Evolutionary conservation across 768 basidiomycete species (phyloP).

Genomic region (Amanita inopinata): DNA sequence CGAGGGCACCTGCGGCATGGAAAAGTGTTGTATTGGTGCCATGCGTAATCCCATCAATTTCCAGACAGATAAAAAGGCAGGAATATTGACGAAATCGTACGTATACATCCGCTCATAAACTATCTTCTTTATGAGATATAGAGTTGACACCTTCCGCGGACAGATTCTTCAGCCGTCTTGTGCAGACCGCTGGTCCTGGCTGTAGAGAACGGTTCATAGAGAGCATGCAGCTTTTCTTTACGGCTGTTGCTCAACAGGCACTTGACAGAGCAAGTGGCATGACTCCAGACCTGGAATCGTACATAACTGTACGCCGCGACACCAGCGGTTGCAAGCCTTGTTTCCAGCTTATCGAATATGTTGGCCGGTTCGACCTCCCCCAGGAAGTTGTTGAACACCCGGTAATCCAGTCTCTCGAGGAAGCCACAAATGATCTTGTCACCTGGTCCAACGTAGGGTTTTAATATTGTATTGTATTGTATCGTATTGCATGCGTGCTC

Average conservation of each 20-base stretch:
- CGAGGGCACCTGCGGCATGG: conserved; percentile 14
- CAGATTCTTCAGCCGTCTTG: conserved; percentile 10
- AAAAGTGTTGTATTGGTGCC: conserved; percentile 15
- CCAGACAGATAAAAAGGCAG: conserved; percentile 16
- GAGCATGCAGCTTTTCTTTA: conserved; percentile 57
- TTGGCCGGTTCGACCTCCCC: conserved; percentile 41
- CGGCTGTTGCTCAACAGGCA: conserved; percentile 52
- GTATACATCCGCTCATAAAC: not conserved
- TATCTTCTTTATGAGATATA: too few relatives aligned
- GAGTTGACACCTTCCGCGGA: conserved; percentile 2
- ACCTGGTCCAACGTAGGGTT: conserved; percentile 62
- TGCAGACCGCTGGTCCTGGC: conserved; percentile 6
- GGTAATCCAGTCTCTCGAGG: conserved; percentile 41
- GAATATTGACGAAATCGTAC: conserved; percentile 17
- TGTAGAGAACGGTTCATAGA: conserved; percentile 43
- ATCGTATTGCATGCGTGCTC: not conserved
- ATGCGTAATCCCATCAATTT: conserved; percentile 15
- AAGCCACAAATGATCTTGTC: conserved; percentile 61
- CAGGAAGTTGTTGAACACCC: conserved; percentile 63
- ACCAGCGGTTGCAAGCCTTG: conserved; percentile 62
- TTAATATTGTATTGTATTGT: conserved; percentile 5
- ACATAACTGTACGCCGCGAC: conserved; percentile 55
- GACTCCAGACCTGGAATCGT: conserved; percentile 59
- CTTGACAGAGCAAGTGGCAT: conserved; percentile 35
- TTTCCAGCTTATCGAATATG: conserved; percentile 57